Conservation (phyloP, 148 eudicot species). For the Drosera capensis region DNA sequence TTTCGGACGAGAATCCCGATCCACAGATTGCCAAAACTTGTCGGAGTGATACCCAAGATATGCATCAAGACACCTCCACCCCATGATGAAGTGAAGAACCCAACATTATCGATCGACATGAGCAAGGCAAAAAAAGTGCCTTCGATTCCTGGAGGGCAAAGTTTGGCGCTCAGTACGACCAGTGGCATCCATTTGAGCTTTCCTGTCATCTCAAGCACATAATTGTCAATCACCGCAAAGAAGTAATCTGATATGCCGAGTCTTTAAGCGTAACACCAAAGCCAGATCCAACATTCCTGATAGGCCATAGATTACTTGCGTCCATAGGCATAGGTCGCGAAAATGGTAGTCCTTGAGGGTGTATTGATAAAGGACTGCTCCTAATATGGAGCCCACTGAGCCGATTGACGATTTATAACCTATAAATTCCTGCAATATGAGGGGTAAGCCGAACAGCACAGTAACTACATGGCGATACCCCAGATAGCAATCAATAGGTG, state of each 20-base stretch:
- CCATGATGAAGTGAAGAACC: conserved; percentile 68
- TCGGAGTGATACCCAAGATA: conserved; percentile 51
- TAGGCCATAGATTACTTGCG: conserved; percentile 48
- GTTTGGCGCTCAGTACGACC: conserved; percentile 69
- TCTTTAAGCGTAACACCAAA: conserved; percentile 47
- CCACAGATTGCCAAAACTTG: conserved; percentile 65
- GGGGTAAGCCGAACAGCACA: too few relatives aligned
- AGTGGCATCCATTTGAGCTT: conserved; percentile 93
- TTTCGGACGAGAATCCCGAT: conserved; percentile 61
- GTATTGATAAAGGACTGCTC: conserved; percentile 60
- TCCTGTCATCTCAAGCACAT: conserved; percentile 48
- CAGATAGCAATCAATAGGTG: too few relatives aligned
- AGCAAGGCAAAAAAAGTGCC: conserved; percentile 94
- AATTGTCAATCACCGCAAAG: conserved; percentile 60
- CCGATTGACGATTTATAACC: conserved; percentile 73
- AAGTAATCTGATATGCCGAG: conserved; percentile 65
- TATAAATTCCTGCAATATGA: conserved; percentile 54
- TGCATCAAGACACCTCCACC: conserved; percentile 69
- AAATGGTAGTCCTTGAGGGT: conserved; percentile 54
- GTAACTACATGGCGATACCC: too few relatives aligned
- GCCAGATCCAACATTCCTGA: conserved; percentile 79
- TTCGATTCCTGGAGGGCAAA: conserved; percentile 90
- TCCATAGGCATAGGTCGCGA: conserved; percentile 72
- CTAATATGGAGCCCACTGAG: conserved; percentile 64
- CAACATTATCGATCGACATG: conserved; percentile 86